Percentiles rank a stretch among this genome's conserved stretches.
phyloP scores from a whole-genome alignment of 2,329 filamentous ascomycete species.

The Fusarium cyanostomum region DNA sequence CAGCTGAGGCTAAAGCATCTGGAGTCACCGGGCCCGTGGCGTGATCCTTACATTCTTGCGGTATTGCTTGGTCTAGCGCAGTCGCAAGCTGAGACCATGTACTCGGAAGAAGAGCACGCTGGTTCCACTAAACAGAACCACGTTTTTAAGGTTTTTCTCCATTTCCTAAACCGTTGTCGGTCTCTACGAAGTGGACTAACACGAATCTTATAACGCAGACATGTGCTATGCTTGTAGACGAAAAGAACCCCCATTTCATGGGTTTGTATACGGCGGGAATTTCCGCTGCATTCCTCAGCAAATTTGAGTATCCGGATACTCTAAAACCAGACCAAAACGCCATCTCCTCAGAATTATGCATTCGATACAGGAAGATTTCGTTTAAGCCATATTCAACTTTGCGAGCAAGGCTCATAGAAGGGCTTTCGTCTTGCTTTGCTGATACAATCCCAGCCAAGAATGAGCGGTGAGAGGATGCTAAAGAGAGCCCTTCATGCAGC shows the following conservation, averaged over 20 bases:
- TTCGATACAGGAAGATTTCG: conserved; percentile 16
- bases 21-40: conserved; percentile 29
- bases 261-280: conserved; percentile 35
- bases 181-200: neutral
- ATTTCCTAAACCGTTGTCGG: neutral
- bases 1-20: conserved; percentile 32
- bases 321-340: neutral
- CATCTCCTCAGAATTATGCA: conserved; percentile 5
- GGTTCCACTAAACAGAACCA: neutral
- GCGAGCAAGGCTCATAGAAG: conserved; percentile 18
- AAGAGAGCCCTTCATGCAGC: no score
- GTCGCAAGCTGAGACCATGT: conserved; percentile 28
- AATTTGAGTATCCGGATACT: conserved; percentile 37
- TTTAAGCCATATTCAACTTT: conserved; percentile 34
- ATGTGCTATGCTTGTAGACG: conserved; percentile 30
- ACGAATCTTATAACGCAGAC: conserved; percentile 3
- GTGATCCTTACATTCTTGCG: conserved; percentile 39
- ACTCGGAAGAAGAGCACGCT: neutral
- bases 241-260: conserved; percentile 31
- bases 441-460: neutral
- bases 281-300: conserved; percentile 29
- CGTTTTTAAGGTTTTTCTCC: conserved; percentile 27
- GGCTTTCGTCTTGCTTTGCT: neutral
- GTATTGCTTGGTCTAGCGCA: conserved; percentile 39
- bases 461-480: neutral